Evolutionary conservation across 768 basidiomycete species (phyloP).

Genomic region (Leccinum disarticulatum): DNA sequence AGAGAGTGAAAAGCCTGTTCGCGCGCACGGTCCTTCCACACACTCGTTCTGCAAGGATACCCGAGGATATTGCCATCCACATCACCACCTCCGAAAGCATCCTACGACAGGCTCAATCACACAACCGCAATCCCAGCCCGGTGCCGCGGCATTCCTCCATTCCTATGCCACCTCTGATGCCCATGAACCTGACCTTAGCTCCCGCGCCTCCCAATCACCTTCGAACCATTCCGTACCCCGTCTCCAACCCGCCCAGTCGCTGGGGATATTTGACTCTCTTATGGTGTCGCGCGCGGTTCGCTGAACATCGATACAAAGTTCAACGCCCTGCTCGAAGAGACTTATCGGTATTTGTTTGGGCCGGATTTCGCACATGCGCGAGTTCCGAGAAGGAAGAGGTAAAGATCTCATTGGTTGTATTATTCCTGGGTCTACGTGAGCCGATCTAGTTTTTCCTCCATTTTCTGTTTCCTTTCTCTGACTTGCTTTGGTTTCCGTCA

Average conservation of each 20-base stretch:
- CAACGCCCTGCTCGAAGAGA: constrained; percentile 64
- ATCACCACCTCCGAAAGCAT: background rate
- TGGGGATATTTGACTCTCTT: background rate
- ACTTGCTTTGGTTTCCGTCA: constrained; percentile 7
- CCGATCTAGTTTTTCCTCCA: constrained; percentile 12
- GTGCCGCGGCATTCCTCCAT: constrained; percentile 7
- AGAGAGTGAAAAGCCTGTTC: too few species aligned
- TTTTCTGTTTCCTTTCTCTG: background rate
- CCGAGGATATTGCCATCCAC: background rate
- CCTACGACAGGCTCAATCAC: constrained; percentile 9
- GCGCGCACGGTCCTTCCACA: background rate
- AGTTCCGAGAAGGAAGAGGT: constrained; percentile 37
- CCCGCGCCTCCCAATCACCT: constrained; percentile 30
- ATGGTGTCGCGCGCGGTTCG: constrained; percentile 5
- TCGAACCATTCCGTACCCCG: constrained; percentile 23
- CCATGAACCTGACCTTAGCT: constrained; percentile 19
- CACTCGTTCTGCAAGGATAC: background rate
- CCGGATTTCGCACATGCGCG: constrained; percentile 68
- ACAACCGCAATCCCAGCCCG: constrained; percentile 20
- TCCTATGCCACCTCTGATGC: constrained; percentile 19
- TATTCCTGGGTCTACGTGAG: constrained; percentile 79
- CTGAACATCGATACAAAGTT: constrained; percentile 43
- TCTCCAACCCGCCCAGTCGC: background rate
- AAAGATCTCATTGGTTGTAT: constrained; percentile 68
- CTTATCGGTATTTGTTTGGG: constrained; percentile 58